Evolutionary conservation across 2,329 filamentous ascomycete genomes (phyloP), one percentile per base, ranked within the genome.

Genomic region (Whalleya microplaca): DNA sequence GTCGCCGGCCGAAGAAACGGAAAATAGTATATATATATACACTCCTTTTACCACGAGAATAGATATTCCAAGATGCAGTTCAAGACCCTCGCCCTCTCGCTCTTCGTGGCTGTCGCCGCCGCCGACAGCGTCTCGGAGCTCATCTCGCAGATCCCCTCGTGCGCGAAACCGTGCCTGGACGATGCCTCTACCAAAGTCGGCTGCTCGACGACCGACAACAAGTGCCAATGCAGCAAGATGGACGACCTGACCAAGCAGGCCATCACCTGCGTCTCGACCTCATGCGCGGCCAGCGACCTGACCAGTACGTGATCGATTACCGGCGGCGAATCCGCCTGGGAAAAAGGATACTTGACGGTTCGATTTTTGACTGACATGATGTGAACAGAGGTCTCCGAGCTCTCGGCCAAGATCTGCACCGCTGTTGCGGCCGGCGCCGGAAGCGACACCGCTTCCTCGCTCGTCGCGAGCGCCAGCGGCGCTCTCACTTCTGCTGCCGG

Each of bases 201-300:
- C 55, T 79, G 76, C 68, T 53, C 45, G 2, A 21, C 68, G 48
- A 56, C 57, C 51, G 74, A 79, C 63, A 62, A 71, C 43, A 59
- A 51, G 14, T 79, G 77, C 68, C 72, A 73, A 55, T 80, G 77
- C 66, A 44, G 45, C 47, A 72, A 76, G 41, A 55, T 73, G 18
- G 63, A 71, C 37, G 63, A 66, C 41, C 70, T 79, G 51, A 73
- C 71, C 8, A 53, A 66, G 23, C 62, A 65, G 7, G 70, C 73
- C 27, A 62, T 72, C 41, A 67, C 70, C 21, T 79, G 77, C 57
- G 64, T 78, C 21, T 67, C 71, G 4, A 58, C 65, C 2, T 69
- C 51, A 20, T 78, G 75, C 62, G 61, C 55, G 41, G 51, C 70
- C n/a, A 65, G 73, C 2, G 72, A 76, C 9, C 63, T 76, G 19